A percentile compares a stretch with the other conserved stretches of the same genome.
phyloP scores from a whole-genome alignment of 352 stramenopile genomes.

The Pythium phragmiticola region DNA sequence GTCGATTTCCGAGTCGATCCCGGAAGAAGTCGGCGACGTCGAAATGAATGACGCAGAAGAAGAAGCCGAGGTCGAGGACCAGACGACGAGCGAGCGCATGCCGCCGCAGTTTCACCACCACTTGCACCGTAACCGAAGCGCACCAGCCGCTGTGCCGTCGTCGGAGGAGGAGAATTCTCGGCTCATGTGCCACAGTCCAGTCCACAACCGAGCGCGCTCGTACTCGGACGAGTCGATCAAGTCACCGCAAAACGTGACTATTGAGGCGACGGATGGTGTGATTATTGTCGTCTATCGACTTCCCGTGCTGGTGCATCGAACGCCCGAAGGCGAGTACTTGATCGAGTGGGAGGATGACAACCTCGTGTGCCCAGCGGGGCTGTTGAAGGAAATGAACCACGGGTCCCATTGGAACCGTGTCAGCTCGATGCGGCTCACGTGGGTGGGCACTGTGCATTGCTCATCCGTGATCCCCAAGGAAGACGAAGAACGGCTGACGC shows the following conservation, averaged over 20 bases:
- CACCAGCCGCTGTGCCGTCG: conserved; percentile 16
- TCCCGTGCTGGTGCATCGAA: conserved; percentile 90
- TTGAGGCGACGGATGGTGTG: conserved; percentile 93
- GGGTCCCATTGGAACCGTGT: conserved; percentile 63
- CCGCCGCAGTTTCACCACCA: conserved; percentile 21
- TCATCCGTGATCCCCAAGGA: conserved; percentile 73
- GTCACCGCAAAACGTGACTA: conserved; percentile 78
- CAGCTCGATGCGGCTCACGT: conserved; percentile 82
- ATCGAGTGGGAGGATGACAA: conserved; percentile 90
- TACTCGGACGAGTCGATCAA: conserved; percentile 63
- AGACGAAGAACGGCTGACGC: conserved; percentile 73
- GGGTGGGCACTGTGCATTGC: conserved; percentile 82
- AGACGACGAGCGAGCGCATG: conserved; percentile 12
- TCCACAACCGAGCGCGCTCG: conserved; percentile 40
- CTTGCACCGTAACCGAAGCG: conserved; percentile 28
- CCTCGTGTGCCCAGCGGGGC: conserved; percentile 76
- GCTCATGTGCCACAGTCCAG: conserved; percentile 39
- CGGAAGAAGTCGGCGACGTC: conserved; percentile 43
- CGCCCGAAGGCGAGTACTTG: conserved; percentile 62
- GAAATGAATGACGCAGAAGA: conserved; percentile 35
- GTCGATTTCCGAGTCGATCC: conserved; percentile 49
- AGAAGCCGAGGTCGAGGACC: conserved; percentile 13
- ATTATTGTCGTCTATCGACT: conserved; percentile 97
- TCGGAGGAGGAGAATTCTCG: conserved; percentile 21
- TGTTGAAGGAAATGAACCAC: conserved; percentile 68